Percentiles rank a stretch among this genome's conserved stretches.
Evolutionary conservation across 495 filamentous ascomycete species (phyloP).

Genomic region (Patellaria atrata): DNA sequence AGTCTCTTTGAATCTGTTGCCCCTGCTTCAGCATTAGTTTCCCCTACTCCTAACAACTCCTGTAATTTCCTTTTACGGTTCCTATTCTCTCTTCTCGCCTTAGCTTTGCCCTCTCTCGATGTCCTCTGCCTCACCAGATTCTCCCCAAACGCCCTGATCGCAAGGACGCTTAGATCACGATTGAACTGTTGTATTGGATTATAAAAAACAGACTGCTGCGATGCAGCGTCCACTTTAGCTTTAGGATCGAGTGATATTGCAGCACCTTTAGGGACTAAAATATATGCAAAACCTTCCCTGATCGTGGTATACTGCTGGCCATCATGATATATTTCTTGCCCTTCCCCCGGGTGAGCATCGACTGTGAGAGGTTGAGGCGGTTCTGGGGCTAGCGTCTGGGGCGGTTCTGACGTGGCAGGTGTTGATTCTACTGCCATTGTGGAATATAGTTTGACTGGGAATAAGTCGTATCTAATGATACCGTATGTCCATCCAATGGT

Average conservation of each 20-base stretch:
- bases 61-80: slow-evolving; percentile 2
- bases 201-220: slow-evolving; percentile 79
- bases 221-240: slow-evolving; percentile 29
- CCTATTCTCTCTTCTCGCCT: slow-evolving; percentile 24
- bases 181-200: slow-evolving; percentile 99
- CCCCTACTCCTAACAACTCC: not conserved
- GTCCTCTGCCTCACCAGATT: slow-evolving; percentile 35
- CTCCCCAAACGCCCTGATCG: slow-evolving; percentile 72
- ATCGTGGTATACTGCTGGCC: slow-evolving; percentile 46
- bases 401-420: no score
- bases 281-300: slow-evolving; percentile 53
- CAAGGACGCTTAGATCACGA: slow-evolving; percentile 81
- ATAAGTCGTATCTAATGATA: no score
- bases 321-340: slow-evolving; percentile 28
- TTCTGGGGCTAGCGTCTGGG: no score
- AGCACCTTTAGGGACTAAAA: slow-evolving; percentile 43
- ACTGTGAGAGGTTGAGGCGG: no score
- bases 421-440: no score
- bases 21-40: not conserved
- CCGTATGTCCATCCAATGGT: no score
- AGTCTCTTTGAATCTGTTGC: not conserved
- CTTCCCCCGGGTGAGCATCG: slow-evolving; percentile 16
- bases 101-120: slow-evolving; percentile 26
- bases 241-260: slow-evolving; percentile 24
- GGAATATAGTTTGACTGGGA: no score